A percentile compares a stretch with the other conserved stretches of the same genome.
phyloP scores from a whole-genome alignment of 163 green algal species.

The Chlorella variabilis region DNA sequence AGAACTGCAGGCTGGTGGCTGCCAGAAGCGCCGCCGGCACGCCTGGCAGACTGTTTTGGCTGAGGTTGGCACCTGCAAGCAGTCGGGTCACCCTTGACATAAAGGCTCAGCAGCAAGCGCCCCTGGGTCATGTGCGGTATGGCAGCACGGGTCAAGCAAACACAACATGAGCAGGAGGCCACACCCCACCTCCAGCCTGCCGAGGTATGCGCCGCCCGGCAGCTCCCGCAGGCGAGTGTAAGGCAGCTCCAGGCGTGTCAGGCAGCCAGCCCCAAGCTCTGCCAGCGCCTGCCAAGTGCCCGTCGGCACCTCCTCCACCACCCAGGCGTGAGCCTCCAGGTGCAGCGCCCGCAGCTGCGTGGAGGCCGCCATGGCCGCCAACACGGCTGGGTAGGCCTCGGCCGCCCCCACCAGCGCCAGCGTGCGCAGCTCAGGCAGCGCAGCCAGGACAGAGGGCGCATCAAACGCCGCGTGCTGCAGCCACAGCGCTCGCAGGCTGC shows the following conservation, averaged over 20 bases:
- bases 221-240: constrained; percentile 15
- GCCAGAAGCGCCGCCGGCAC: background rate
- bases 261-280: background rate
- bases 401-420: constrained; percentile 16
- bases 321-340: constrained; percentile 12
- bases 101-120: too few relatives aligned
- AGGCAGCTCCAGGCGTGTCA: constrained; percentile 21
- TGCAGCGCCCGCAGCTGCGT: constrained; percentile 13
- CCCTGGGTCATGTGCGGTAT: too few relatives aligned
- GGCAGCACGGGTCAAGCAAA: too few relatives aligned
- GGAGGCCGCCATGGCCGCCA: background rate
- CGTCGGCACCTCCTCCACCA: constrained; percentile 4
- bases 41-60: constrained; percentile 23
- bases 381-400: background rate
- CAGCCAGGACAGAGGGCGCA: background rate
- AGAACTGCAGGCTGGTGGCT: background rate
- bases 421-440: constrained; percentile 6
- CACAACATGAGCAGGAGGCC: too few relatives aligned
- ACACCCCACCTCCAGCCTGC: background rate
- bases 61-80: constrained; percentile 20
- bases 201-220: background rate
- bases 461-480: constrained; percentile 30
- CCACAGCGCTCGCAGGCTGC: constrained; percentile 14
- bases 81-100: too few relatives aligned
- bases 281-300: background rate